phyloP scores from a whole-genome alignment of 129 eudicot species.

The Daucus carota region DH1_v3.0 NC_030385.2:35669501-35670000 shows the following conservation, averaged over 20 bases:
- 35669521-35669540: slow-evolving; percentile 47
- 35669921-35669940: neutral
- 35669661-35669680: neutral
- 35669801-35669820: neutral
- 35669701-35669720: slow-evolving; percentile 92
- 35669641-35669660: slow-evolving; percentile 11
- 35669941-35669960: slow-evolving; percentile 76
- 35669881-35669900: neutral
- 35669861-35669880: neutral
- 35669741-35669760: slow-evolving; percentile 85
- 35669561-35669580: slow-evolving; percentile 78
- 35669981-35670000: slow-evolving; percentile 29
- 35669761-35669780: slow-evolving; percentile 74
- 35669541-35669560: slow-evolving; percentile 64
- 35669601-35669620: slow-evolving; percentile 49
- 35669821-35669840: neutral
- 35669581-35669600: slow-evolving; percentile 92
- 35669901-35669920: neutral
- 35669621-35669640: neutral
- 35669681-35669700: slow-evolving; percentile 96
- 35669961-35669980: slow-evolving; percentile 86
- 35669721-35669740: slow-evolving; percentile 97
- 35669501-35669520: slow-evolving; percentile 48
- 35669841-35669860: neutral
- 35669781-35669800: neutral